phyloP scores from a whole-genome alignment of 768 basidiomycete species.

The Udeniomyces megalosporus region DNA sequence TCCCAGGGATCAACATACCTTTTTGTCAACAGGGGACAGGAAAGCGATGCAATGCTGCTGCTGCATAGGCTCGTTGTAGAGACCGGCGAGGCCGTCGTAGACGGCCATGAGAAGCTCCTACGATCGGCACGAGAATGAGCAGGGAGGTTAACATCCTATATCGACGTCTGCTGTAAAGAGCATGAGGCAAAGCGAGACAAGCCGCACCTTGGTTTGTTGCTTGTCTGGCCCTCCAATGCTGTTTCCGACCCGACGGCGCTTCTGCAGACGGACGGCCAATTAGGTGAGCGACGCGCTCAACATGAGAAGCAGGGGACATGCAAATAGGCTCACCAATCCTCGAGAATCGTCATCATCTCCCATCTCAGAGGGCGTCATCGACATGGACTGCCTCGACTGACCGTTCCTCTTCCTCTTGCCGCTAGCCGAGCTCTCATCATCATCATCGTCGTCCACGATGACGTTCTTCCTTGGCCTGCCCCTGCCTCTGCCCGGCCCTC shows the following conservation, averaged over 20 bases:
- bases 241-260: constrained; percentile 24
- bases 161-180: no score
- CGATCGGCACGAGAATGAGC: not conserved
- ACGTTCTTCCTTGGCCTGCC: constrained; percentile 41
- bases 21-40: constrained; percentile 25
- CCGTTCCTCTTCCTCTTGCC: constrained; percentile 22
- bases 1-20: no score
- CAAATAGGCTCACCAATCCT: constrained; percentile 34
- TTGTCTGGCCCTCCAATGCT: constrained; percentile 6
- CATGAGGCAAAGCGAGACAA: no score
- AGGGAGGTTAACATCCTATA: not conserved
- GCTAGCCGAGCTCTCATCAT: constrained; percentile 21
- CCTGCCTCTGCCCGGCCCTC: constrained; percentile 66
- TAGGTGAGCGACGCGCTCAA: no score
- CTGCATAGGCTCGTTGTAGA: constrained; percentile 19
- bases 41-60: constrained; percentile 27
- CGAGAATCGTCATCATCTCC: constrained; percentile 31
- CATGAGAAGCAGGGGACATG: not conserved
- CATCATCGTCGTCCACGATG: constrained; percentile 25
- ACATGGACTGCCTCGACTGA: constrained; percentile 43
- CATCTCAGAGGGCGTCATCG: constrained; percentile 51
- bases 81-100: constrained; percentile 22
- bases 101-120: constrained; percentile 21
- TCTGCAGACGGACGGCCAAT: constrained; percentile 15
- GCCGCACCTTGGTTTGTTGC: not conserved